Evolutionary conservation across 352 stramenopile genomes (phyloP).

Genomic region (Globisporangium carolinianum): DNA sequence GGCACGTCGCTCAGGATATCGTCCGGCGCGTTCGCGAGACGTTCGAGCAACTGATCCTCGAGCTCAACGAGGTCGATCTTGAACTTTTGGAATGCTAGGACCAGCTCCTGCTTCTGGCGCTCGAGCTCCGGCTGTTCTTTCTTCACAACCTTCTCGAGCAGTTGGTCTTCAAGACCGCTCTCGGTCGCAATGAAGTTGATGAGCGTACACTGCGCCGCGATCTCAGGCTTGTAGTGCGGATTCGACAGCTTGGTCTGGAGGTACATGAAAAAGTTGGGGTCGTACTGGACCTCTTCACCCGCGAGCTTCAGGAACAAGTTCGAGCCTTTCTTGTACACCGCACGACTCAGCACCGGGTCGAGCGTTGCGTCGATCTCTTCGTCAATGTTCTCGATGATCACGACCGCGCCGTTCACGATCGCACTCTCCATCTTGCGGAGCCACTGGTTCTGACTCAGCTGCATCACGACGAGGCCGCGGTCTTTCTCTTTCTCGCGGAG

Average conservation of each 20-base stretch:
- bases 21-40: conserved; percentile 93
- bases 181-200: conserved; percentile 98
- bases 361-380: conserved; percentile 97
- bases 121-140: conserved; percentile 94
- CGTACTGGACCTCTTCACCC: conserved; percentile 96
- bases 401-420: conserved; percentile 93
- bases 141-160: conserved; percentile 95
- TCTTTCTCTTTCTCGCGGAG: conserved; percentile 93
- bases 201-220: conserved; percentile 93
- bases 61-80: conserved; percentile 96
- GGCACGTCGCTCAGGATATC: conserved; percentile 96
- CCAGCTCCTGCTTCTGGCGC: conserved; percentile 91
- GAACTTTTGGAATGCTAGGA: conserved; percentile 91
- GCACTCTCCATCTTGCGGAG: conserved; percentile 90
- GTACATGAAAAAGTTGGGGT: conserved; percentile 95
- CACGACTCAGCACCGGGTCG: conserved; percentile 92
- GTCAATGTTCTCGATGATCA: conserved; percentile 97
- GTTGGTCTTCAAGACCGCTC: conserved; percentile 93
- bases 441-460: conserved; percentile 96
- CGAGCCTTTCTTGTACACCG: conserved; percentile 95
- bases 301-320: conserved; percentile 92
- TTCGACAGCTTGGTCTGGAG: conserved; percentile 97
- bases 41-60: conserved; percentile 94
- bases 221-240: conserved; percentile 97
- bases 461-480: conserved; percentile 88